Evolutionary conservation across 176 grass and related monocot genomes (phyloP).

Genomic region (Cymbopogon citratus): DNA sequence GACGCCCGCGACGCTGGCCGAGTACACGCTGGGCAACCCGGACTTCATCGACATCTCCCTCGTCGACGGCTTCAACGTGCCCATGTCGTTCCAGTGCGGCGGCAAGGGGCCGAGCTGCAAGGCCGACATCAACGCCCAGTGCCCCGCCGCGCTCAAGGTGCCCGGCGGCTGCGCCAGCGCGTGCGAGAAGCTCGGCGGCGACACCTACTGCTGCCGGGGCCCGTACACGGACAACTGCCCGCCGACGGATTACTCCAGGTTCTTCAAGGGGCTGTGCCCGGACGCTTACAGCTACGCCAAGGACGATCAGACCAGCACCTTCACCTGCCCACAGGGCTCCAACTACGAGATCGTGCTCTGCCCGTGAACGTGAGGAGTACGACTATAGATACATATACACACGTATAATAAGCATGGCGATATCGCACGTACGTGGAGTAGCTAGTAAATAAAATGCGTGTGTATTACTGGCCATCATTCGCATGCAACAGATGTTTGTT

Average conservation of each 20-base stretch:
- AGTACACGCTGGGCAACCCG: constrained; percentile 34
- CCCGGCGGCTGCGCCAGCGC: constrained; percentile 31
- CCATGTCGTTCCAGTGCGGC: constrained; percentile 38
- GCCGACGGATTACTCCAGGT: not conserved
- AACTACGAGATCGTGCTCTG: constrained; percentile 37
- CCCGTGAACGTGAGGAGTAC: constrained; percentile 3
- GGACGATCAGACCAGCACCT: not conserved
- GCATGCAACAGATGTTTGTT: not conserved
- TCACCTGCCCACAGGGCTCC: not conserved
- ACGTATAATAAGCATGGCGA: not conserved
- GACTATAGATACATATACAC: not conserved
- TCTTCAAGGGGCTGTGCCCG: constrained; percentile 35
- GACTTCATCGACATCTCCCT: constrained; percentile 37
- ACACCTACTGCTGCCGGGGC: constrained; percentile 1
- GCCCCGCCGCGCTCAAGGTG: constrained; percentile 20
- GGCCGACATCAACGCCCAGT: not conserved
- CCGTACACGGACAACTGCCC: not conserved
- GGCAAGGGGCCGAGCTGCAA: not conserved
- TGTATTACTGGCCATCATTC: not conserved
- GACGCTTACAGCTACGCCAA: constrained; percentile 9
- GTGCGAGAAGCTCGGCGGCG: constrained; percentile 1
- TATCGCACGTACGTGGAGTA: not conserved
- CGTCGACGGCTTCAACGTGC: constrained; percentile 44
- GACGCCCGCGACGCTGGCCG: constrained; percentile 42
- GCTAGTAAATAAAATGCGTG: not conserved